A percentile compares a stretch with the other conserved stretches of the same genome.
Conservation (phyloP, 257 asterid species). For the Plantago major region DNA sequence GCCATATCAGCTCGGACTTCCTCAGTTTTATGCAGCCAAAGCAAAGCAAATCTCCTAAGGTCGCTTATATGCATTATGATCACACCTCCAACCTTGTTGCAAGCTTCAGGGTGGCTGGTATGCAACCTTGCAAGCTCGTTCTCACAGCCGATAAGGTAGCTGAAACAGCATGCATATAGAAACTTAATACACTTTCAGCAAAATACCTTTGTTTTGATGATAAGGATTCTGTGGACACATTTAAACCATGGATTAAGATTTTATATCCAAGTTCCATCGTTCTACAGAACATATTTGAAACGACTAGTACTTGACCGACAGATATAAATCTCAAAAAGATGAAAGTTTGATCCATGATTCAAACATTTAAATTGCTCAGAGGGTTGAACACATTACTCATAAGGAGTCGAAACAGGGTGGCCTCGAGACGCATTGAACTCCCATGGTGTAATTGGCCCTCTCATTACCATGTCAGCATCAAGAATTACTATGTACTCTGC, state of each 20-base stretch:
- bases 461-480: slow-evolving; percentile 94
- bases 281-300: no score
- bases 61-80: slow-evolving; percentile 82
- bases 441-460: slow-evolving; percentile 93
- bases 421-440: slow-evolving; percentile 79
- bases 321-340: no score
- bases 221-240: background rate
- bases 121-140: slow-evolving; percentile 86
- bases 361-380: background rate
- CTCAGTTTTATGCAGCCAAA: slow-evolving; percentile 95
- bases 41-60: slow-evolving; percentile 69
- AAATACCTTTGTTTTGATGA: background rate
- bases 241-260: background rate
- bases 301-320: no score
- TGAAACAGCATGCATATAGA: slow-evolving; percentile 22
- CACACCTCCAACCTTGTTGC: slow-evolving; percentile 97
- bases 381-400: slow-evolving; percentile 49
- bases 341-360: background rate
- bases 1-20: slow-evolving; percentile 86
- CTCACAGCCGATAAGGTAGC: slow-evolving; percentile 94
- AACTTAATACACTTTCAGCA: slow-evolving; percentile 1
- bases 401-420: slow-evolving; percentile 89
- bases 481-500: slow-evolving; percentile 86
- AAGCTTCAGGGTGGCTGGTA: slow-evolving; percentile 81
- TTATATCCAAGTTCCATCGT: background rate